Percentiles rank a stretch among this genome's conserved stretches.
phyloP scores from a whole-genome alignment of 2,329 filamentous ascomycete species.

The Sclerotinia minor region DNA sequence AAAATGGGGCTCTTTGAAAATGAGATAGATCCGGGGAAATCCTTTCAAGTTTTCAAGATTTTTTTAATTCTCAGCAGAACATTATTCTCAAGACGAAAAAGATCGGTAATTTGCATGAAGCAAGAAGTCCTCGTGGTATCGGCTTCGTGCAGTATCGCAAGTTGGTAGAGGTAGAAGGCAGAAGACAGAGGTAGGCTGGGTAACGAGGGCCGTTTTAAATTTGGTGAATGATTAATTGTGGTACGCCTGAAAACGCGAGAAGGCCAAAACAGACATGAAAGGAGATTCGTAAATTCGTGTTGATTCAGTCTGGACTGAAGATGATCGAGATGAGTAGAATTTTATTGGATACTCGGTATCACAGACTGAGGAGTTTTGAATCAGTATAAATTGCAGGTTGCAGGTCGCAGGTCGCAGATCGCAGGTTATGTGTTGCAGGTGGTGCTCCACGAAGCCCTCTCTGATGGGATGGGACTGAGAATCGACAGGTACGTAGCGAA shows the following conservation, averaged over 20 bases:
- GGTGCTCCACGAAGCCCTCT: conserved; percentile 1
- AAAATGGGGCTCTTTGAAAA: conserved; percentile 1
- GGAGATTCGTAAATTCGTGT: conserved; percentile 19
- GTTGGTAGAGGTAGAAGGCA: conserved; percentile 14
- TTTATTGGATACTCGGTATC: conserved; percentile 5
- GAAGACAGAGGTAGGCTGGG: neutral
- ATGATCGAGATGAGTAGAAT: neutral
- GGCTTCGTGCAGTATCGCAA: conserved; percentile 22
- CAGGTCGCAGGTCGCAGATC: neutral
- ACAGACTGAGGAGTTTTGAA: neutral
- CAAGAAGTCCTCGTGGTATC: conserved; percentile 17
- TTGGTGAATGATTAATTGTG: conserved; percentile 1
- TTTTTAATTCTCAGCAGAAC: neutral
- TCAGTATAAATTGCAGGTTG: conserved; percentile 1
- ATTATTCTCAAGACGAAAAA: conserved; percentile 13
- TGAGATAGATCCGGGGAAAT: conserved; percentile 12
- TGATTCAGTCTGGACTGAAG: conserved; percentile 11
- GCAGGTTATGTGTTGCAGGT: conserved; percentile 3
- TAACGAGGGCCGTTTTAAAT: neutral
- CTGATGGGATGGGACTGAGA: neutral
- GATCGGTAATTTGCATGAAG: conserved; percentile 21
- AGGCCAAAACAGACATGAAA: neutral
- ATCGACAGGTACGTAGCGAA: neutral
- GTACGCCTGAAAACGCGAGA: neutral
- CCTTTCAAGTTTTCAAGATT: neutral